These are phyloP conservation scores for Coemansia sp. DNA, from an alignment of 192 early-diverging fungal species.

Conservation along the genomic window DNA sequence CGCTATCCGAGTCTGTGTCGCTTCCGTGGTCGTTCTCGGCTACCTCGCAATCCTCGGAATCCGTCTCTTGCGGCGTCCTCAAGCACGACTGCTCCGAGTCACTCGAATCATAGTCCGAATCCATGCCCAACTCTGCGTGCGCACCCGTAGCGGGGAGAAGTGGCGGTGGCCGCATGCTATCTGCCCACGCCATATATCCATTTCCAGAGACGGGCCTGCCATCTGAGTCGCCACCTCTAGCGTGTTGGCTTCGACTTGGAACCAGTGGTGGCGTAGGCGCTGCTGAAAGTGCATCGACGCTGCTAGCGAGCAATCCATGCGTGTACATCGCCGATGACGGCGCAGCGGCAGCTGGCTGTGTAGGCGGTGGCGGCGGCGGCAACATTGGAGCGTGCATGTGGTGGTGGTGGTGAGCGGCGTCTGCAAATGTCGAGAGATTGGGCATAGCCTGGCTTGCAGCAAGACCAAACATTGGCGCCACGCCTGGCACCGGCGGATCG, in stretches of 20 bases:
- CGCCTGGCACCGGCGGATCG: not conserved
- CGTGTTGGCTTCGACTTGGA: not conserved
- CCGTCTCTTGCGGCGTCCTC: conserved; percentile 41
- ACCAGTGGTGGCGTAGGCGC: conserved; percentile 9
- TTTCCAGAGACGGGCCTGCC: not conserved
- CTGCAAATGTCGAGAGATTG: not conserved
- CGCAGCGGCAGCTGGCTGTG: not conserved
- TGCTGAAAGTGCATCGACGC: not conserved
- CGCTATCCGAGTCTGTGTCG: not conserved
- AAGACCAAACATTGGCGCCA: not conserved
- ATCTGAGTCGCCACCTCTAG: not conserved
- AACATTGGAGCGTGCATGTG: not conserved
- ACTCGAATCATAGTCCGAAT: conserved; percentile 26
- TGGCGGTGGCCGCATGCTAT: conserved; percentile 12
- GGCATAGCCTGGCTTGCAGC: not conserved
- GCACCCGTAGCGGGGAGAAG: not conserved
- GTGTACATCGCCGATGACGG: not conserved
- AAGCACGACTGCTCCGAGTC: conserved; percentile 44
- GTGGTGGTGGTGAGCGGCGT: not conserved
- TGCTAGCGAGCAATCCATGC: not conserved
- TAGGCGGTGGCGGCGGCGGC: not conserved
- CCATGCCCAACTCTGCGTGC: conserved; percentile 8
- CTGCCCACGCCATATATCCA: conserved; percentile 2
- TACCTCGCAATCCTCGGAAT: conserved; percentile 18
- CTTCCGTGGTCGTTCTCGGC: conserved; percentile 12